Conservation (phyloP, 306 rosid species). For the Alnus glutinosa region DNA sequence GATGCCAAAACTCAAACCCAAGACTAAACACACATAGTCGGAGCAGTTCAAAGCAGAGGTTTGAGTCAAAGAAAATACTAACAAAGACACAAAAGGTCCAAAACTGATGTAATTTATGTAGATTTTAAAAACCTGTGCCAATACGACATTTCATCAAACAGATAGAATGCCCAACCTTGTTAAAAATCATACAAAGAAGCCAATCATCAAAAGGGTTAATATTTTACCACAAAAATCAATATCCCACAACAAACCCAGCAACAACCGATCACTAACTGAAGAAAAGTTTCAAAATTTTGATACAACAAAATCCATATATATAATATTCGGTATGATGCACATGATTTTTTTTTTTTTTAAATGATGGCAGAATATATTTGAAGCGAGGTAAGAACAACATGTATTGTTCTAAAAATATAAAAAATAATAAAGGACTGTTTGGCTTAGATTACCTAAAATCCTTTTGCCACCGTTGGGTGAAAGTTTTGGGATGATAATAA, state of each 20-base stretch:
- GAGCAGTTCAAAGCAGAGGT: not conserved
- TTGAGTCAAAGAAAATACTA: not conserved
- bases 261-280: not conserved
- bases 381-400: not conserved
- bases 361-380: not conserved
- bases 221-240: not conserved
- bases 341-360: no score
- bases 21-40: not conserved
- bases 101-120: not conserved
- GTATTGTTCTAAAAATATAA: not conserved
- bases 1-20: not conserved
- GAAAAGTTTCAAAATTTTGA: not conserved
- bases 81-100: not conserved
- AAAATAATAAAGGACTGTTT: not conserved
- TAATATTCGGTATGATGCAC: not conserved
- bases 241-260: not conserved
- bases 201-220: not conserved
- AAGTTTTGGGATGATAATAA: not conserved
- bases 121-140: not conserved
- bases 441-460: not conserved
- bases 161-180: not conserved
- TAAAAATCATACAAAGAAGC: not conserved
- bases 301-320: not conserved
- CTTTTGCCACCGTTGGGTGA: not conserved
- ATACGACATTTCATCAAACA: not conserved